phyloP scores from a whole-genome alignment of 805 yeast species.

The Teunomyces lycoperdinae region DNA sequence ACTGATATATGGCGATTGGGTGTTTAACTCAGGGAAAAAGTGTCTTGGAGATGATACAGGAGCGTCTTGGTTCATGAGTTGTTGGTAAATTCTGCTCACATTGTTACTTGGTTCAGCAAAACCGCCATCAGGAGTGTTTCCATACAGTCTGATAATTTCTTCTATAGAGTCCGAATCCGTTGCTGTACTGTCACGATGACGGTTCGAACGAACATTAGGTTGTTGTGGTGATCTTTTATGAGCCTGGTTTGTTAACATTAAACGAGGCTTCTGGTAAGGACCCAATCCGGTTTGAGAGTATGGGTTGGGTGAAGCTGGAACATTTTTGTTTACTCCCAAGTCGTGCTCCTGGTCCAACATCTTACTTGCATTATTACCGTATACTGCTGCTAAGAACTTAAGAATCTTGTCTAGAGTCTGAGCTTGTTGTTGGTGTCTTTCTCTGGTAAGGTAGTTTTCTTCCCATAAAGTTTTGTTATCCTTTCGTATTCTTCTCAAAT shows the following conservation, averaged over 20 bases:
- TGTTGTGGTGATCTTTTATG: conserved; percentile 18
- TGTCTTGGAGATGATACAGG: conserved; percentile 30
- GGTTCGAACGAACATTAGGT: background rate
- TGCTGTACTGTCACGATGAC: conserved; percentile 3
- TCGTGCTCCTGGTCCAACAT: conserved; percentile 32
- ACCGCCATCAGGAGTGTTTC: conserved; percentile 10
- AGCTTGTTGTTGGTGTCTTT: conserved; percentile 79
- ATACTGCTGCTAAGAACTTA: conserved; percentile 80
- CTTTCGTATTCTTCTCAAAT: conserved; percentile 73
- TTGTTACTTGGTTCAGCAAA: conserved; percentile 10
- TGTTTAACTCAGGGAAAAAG: conserved; percentile 31
- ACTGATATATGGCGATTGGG: conserved; percentile 3
- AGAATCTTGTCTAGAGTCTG: conserved; percentile 85
- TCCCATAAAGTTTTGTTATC: conserved; percentile 93
- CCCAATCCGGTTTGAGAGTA: conserved; percentile 10
- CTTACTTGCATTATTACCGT: conserved; percentile 60
- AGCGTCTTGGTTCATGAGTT: conserved; percentile 26
- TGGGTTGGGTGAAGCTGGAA: conserved; percentile 7
- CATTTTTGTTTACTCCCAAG: background rate
- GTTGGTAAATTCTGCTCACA: conserved; percentile 31
- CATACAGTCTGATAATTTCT: conserved; percentile 28
- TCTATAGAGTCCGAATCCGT: conserved; percentile 16
- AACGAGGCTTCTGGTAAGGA: conserved; percentile 31
- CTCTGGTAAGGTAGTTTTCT: conserved; percentile 79
- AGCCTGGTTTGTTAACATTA: conserved; percentile 42